A percentile compares a stretch with the other conserved stretches of the same genome.
These are phyloP conservation scores for Nigrospora sphaerica DNA, from an alignment of 2,329 filamentous ascomycete genomes.

Conservation along the genomic window DNA sequence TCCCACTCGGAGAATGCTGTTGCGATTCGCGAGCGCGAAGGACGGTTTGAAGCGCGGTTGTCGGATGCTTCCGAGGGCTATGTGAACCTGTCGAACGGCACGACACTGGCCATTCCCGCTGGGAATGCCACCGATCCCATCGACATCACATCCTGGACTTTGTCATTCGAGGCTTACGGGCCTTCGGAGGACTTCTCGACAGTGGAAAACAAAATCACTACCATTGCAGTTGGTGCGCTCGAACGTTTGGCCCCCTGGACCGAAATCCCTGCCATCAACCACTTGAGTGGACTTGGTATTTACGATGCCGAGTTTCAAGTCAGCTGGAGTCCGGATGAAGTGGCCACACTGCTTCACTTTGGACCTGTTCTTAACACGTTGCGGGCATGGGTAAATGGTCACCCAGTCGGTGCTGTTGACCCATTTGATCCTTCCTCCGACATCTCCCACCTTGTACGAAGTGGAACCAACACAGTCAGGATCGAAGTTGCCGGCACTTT, in stretches of 20 bases:
- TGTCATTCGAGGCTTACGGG: constrained; percentile 1
- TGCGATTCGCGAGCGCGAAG: neutral
- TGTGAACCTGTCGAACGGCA: constrained; percentile 3
- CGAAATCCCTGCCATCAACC: constrained; percentile 2
- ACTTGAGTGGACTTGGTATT: neutral
- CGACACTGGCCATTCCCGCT: neutral
- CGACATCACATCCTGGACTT: neutral
- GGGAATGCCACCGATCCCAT: neutral
- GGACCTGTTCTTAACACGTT: constrained; percentile 3
- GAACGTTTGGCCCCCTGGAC: constrained; percentile 1
- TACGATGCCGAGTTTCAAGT: neutral
- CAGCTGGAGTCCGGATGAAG: neutral
- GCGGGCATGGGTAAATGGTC: constrained; percentile 3
- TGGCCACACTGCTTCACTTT: neutral
- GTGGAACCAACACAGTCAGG: constrained; percentile 1
- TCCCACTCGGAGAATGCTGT: neutral
- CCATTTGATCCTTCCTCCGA: constrained; percentile 1
- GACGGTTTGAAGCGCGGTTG: neutral
- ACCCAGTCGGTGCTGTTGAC: constrained; percentile 1
- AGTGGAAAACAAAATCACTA: neutral
- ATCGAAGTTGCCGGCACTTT: constrained; percentile 2
- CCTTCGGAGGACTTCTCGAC: constrained; percentile 1
- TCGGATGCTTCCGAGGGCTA: neutral
- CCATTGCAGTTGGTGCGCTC: constrained; percentile 1
- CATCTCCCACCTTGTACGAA: constrained; percentile 1